A percentile compares a stretch with the other conserved stretches of the same genome.
Evolutionary conservation across 441 rosid species (phyloP).

Genomic region (Brassica hybrid): DNA sequence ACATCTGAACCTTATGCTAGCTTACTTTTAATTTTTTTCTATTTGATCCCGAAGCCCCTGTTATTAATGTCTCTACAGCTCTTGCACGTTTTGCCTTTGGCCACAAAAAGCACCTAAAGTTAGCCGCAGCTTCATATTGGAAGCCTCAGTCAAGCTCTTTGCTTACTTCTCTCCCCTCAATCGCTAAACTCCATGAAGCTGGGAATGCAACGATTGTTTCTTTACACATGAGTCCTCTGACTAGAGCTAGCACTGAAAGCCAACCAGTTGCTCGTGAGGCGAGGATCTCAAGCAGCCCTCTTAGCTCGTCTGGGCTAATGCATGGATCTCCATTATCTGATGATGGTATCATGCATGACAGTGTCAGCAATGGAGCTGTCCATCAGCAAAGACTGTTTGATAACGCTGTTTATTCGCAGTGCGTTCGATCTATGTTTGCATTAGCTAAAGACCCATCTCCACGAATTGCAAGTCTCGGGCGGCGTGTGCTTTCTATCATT

Average conservation of each 20-base stretch:
- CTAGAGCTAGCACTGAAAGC: slow-evolving; percentile 82
- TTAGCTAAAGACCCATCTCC: slow-evolving; percentile 98
- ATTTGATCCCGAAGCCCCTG: slow-evolving; percentile 27
- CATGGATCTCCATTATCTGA: slow-evolving; percentile 97
- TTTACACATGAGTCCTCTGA: slow-evolving; percentile 84
- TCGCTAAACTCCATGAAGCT: slow-evolving; percentile 73
- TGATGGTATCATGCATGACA: slow-evolving; percentile 81
- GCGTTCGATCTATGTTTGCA: slow-evolving; percentile 83
- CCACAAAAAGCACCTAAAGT: slow-evolving; percentile 92
- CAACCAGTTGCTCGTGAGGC: slow-evolving; percentile 68
- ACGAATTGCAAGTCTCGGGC: slow-evolving; percentile 79
- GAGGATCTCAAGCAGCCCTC: slow-evolving; percentile 91
- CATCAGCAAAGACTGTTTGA: slow-evolving; percentile 78
- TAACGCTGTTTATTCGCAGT: slow-evolving; percentile 76
- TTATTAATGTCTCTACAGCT: slow-evolving; percentile 62
- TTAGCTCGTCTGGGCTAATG: slow-evolving; percentile 82
- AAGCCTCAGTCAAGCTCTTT: slow-evolving; percentile 86
- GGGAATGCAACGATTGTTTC: slow-evolving; percentile 77
- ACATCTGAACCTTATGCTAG: neutral
- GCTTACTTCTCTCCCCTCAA: slow-evolving; percentile 81
- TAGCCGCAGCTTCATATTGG: slow-evolving; percentile 86
- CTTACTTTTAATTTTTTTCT: no score
- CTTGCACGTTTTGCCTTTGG: slow-evolving; percentile 95
- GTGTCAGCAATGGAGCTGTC: slow-evolving; percentile 78
- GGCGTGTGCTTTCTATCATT: slow-evolving; percentile 81